Conservation (phyloP, 192 early-diverging fungal species). For the Kickxella alabastrina region DNA sequence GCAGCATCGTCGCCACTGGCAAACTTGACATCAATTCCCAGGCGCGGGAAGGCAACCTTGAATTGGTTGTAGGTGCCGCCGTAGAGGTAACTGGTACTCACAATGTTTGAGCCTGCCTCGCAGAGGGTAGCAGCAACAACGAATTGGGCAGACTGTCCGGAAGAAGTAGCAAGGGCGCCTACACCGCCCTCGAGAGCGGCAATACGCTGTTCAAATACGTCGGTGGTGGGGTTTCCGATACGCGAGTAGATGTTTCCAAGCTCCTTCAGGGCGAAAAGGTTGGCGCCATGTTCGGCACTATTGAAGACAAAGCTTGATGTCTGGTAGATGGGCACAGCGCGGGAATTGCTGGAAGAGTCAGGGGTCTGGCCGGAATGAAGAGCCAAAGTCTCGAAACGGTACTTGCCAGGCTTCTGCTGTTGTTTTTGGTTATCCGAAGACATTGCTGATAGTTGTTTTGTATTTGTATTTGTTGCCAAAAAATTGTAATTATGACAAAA, state of each 20-base stretch:
- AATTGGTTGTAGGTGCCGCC: constrained; percentile 82
- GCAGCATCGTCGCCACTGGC: constrained; percentile 67
- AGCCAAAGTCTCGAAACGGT: constrained; percentile 87
- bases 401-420: constrained; percentile 2
- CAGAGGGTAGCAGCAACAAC: constrained; percentile 74
- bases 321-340: constrained; percentile 90
- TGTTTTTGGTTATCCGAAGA: not conserved
- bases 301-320: constrained; percentile 85
- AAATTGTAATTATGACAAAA: not conserved
- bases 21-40: constrained; percentile 82
- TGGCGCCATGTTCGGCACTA: constrained; percentile 71
- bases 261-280: constrained; percentile 70
- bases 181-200: constrained; percentile 87
- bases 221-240: constrained; percentile 78
- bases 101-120: constrained; percentile 82
- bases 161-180: constrained; percentile 66
- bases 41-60: constrained; percentile 76
- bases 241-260: constrained; percentile 87
- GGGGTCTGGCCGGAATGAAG: constrained; percentile 83
- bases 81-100: constrained; percentile 72
- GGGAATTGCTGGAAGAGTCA: constrained; percentile 65
- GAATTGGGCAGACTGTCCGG: constrained; percentile 89
- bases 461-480: not conserved
- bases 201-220: constrained; percentile 88
- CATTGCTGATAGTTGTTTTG: not conserved